Conservation (phyloP, 306 rosid genomes). For the Fagus crenata region DNA sequence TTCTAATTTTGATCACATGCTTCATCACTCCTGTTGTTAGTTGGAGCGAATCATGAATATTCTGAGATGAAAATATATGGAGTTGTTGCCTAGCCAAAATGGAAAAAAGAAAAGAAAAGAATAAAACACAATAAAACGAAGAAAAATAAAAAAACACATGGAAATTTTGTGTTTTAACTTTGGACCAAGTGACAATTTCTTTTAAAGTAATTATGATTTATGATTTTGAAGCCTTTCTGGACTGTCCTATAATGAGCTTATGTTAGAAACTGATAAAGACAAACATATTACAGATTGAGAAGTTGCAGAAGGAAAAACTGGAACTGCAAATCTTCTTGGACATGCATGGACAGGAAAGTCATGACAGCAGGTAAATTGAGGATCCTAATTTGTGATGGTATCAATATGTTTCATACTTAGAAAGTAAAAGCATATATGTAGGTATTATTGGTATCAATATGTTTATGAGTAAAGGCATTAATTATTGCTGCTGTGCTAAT, state of each 20-base stretch:
- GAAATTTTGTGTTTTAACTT: neutral
- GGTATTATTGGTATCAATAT: neutral
- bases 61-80: neutral
- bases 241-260: constrained; percentile 17
- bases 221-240: neutral
- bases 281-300: constrained; percentile 61
- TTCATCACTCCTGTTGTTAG: constrained; percentile 14
- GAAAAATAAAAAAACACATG: neutral
- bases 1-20: constrained; percentile 4
- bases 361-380: constrained; percentile 62
- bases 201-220: neutral
- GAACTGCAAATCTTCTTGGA: constrained; percentile 69
- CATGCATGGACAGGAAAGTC: constrained; percentile 70
- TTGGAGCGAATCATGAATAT: neutral
- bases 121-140: neutral
- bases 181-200: neutral
- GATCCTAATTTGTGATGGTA: constrained; percentile 19
- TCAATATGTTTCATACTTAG: neutral
- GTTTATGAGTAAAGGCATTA: neutral
- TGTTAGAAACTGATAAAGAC: constrained; percentile 28
- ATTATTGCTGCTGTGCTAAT: neutral
- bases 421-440: constrained; percentile 14
- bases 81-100: neutral
- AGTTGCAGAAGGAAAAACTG: constrained; percentile 64
- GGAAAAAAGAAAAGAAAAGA: neutral